These are phyloP conservation scores for Volvariella surrecta DNA, from an alignment of 1,284 basidiomycete genomes.

Conservation along the genomic window DNA sequence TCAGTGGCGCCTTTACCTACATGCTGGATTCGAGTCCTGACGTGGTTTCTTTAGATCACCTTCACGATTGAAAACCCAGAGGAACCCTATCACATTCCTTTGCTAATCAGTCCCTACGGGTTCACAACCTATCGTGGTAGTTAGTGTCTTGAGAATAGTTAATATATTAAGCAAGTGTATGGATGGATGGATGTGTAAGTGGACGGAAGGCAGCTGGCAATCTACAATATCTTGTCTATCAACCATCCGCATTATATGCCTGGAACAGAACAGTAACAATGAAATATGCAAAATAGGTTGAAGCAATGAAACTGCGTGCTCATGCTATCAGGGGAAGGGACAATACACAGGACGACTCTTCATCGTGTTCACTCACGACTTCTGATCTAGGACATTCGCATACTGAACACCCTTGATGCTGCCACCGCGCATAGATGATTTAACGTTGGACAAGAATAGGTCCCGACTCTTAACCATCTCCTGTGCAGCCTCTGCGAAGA, in stretches of 20 bases:
- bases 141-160: constrained; percentile 23
- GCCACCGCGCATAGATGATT: constrained; percentile 74
- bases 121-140: constrained; percentile 92
- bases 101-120: constrained; percentile 86
- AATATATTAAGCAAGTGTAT: constrained; percentile 17
- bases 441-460: constrained; percentile 77
- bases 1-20: constrained; percentile 21
- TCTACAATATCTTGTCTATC: constrained; percentile 5
- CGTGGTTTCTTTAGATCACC: constrained; percentile 46
- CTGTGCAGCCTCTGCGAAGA: constrained; percentile 79
- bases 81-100: constrained; percentile 87
- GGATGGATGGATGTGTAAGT: constrained; percentile 17
- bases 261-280: constrained; percentile 9
- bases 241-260: neutral
- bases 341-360: constrained; percentile 8
- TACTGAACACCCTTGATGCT: constrained; percentile 71
- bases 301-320: neutral
- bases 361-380: constrained; percentile 12
- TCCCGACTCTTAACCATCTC: constrained; percentile 84
- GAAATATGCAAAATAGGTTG: constrained; percentile 4
- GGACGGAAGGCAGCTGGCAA: constrained; percentile 14
- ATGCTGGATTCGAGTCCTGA: constrained; percentile 1
- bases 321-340: constrained; percentile 1
- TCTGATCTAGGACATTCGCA: constrained; percentile 58
- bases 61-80: constrained; percentile 62